These are phyloP conservation scores for Penicillium subrubescens DNA, from an alignment of 495 filamentous ascomycete genomes.

Conservation along the genomic window DNA sequence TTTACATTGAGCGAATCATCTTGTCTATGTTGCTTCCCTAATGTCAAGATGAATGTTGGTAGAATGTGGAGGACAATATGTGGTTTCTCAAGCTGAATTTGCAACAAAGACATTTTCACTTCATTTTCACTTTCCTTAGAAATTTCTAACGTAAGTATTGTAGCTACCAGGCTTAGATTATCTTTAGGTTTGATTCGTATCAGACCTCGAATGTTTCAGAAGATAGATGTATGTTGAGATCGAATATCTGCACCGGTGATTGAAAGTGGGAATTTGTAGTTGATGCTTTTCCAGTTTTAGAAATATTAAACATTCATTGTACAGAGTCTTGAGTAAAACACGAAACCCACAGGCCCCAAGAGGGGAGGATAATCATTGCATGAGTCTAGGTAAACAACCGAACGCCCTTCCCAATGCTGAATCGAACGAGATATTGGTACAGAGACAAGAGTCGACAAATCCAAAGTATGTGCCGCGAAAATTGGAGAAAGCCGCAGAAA, in stretches of 20 bases:
- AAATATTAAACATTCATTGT: neutral
- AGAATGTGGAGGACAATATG: no score
- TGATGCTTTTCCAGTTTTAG: neutral
- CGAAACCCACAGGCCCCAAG: neutral
- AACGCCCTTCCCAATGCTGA: constrained; percentile 7
- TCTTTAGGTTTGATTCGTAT: no score
- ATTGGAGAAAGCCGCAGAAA: neutral
- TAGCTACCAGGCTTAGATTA: neutral
- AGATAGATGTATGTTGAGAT: neutral
- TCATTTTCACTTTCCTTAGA: neutral
- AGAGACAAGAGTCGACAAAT: neutral
- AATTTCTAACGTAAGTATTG: neutral
- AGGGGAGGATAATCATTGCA: constrained; percentile 3
- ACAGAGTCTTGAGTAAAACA: neutral
- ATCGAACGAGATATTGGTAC: constrained; percentile 1
- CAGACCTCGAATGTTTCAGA: no score
- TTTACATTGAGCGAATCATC: no score
- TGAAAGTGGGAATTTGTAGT: neutral
- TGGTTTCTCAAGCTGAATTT: neutral
- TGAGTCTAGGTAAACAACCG: neutral
- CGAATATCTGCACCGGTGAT: neutral
- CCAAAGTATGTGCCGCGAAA: neutral
- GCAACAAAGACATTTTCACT: neutral
- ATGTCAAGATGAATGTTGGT: no score
- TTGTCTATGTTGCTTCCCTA: no score